These are phyloP conservation scores for Petunia secreta DNA, from an alignment of 257 asterid genomes.

Conservation along the genomic window DNA sequence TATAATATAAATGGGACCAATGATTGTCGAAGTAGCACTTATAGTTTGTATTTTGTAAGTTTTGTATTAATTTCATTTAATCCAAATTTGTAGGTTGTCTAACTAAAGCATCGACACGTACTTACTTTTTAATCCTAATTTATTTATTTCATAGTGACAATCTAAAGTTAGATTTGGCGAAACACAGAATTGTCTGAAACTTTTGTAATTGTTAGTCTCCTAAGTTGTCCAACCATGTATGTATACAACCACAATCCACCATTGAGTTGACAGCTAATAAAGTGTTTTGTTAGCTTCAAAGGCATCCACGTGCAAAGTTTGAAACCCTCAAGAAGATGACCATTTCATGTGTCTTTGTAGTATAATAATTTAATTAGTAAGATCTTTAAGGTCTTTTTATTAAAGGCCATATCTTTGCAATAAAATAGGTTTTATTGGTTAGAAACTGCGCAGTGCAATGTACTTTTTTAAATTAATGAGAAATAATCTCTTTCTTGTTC, in stretches of 20 bases:
- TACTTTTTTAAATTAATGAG: no score
- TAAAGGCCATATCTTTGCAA: neutral
- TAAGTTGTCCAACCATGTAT: neutral
- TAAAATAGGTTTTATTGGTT: neutral
- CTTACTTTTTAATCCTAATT: neutral
- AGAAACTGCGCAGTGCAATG: neutral
- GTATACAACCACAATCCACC: neutral
- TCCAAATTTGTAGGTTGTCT: neutral
- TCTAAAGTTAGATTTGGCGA: slow-evolving; percentile 6
- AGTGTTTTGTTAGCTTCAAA: slow-evolving; percentile 18
- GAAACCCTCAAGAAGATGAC: neutral
- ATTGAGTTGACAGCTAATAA: neutral
- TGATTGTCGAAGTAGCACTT: slow-evolving; percentile 20
- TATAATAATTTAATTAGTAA: neutral
- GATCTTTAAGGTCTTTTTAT: neutral
- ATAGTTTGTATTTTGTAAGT: neutral
- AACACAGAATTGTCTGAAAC: neutral
- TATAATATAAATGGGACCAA: slow-evolving; percentile 1
- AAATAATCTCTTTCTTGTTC: no score
- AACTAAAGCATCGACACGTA: neutral
- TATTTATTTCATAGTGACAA: neutral
- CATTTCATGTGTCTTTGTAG: neutral
- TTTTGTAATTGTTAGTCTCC: neutral
- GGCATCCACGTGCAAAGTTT: neutral
- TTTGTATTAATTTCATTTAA: neutral